Percentiles rank a stretch among this genome's conserved stretches.
phyloP scores from a whole-genome alignment of 306 rosid genomes.

The Cicer cuneatum region DNA sequence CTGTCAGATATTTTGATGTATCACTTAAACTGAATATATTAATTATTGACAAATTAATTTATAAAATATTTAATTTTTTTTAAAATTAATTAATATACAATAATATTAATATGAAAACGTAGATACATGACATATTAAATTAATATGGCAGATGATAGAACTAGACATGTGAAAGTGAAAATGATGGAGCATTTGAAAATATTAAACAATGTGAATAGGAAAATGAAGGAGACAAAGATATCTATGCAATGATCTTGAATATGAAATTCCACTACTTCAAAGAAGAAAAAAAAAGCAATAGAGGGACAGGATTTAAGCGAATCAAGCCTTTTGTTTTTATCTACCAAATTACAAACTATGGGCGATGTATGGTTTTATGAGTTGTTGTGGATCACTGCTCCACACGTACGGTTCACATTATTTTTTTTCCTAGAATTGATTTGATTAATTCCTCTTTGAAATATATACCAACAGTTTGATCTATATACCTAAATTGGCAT shows the following conservation, averaged over 20 bases:
- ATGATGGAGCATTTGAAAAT: constrained; percentile 50
- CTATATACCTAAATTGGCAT: constrained; percentile 9
- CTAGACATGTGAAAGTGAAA: constrained; percentile 15
- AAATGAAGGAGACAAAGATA: constrained; percentile 48
- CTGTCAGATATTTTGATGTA: no score
- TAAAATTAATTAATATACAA: no score
- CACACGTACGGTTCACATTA: constrained; percentile 10
- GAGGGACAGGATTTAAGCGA: not conserved
- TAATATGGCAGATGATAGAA: no score
- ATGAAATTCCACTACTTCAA: constrained; percentile 49
- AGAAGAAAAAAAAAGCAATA: not conserved
- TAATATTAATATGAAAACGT: no score
- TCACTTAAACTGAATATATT: no score
- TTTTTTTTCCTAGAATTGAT: not conserved
- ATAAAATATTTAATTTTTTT: no score
- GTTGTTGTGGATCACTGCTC: not conserved
- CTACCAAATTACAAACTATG: constrained; percentile 21
- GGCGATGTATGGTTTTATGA: constrained; percentile 35
- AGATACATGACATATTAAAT: no score
- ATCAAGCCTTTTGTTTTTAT: constrained; percentile 32
- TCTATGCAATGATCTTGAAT: constrained; percentile 40
- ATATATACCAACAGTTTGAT: not conserved
- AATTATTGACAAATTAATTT: no score
- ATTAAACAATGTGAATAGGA: not conserved
- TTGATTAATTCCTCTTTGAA: constrained; percentile 28